Evolutionary conservation across 441 rosid species (phyloP), one percentile per base, ranked within the genome.

Genomic region (Gossypium laxum): DNA sequence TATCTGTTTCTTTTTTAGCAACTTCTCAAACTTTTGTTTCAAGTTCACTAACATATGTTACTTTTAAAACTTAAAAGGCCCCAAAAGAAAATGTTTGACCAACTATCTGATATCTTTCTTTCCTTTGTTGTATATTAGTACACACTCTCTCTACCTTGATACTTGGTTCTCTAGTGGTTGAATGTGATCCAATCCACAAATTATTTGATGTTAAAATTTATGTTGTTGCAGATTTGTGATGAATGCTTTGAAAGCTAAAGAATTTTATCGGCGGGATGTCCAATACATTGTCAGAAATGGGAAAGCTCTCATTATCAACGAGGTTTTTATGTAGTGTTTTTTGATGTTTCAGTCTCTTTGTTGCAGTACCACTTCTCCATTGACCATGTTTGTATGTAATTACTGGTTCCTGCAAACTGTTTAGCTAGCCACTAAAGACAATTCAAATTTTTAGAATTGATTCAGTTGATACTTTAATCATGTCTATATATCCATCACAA

Each of bases 171-270:
- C n/a, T 66, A 15, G 56, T 7, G 57, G 43, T 26, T 66, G 57
- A 66, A 66, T 47, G 32, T n/a, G 21, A 22, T 66, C 56, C 58
- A 50, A 26, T 26, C 14, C 70, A 15, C 24, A 50, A 10, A 3
- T 47, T 3, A 10, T 12, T 14, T 47, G 15, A 41, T n/a, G 21
- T 65, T 76, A 65, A 45, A 30, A 7, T 61, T 74, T 38, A 58
- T 68, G 19, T 78, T 67, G 15, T 62, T 84, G 75, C 84, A 93
- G 98, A 83, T 93, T 93, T 82, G 98, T 93, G 72, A 80, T 93
- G 87, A 93, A 93, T 85, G 97, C 94, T 75, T 76, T 93, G 69
- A 93, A 93, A 84, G 98, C 98, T 78, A 93, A 91, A 86, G 98
- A 93, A 78, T 93, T 93, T 82, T 93, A 87, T 84, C 86, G 91